A percentile compares a stretch with the other conserved stretches of the same genome.
Conservation (phyloP, 1,139 yeast genomes). For the Hyphopichia wangnamkhiaoensis region DNA sequence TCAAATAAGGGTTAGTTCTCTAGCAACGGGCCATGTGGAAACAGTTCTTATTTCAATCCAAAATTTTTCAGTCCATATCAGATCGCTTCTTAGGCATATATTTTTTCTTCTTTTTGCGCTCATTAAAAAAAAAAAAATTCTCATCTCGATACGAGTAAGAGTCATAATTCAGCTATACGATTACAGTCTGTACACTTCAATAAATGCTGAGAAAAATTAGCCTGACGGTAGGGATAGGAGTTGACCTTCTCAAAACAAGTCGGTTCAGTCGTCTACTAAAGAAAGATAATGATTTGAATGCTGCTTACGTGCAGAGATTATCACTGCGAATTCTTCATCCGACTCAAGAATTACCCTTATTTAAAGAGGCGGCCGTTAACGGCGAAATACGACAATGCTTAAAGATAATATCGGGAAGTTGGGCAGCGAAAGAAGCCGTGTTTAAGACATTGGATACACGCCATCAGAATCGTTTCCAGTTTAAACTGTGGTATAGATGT, state of each 20-base stretch:
- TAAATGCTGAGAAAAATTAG: not conserved
- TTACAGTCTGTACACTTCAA: not conserved
- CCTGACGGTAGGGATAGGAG: constrained; percentile 54
- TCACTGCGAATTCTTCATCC: constrained; percentile 53
- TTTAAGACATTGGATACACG: constrained; percentile 56
- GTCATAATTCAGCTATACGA: not conserved
- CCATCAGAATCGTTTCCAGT: constrained; percentile 54
- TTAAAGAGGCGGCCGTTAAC: constrained; percentile 16
- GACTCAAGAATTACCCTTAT: constrained; percentile 42
- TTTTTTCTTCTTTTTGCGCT: not conserved
- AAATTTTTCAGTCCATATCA: not conserved
- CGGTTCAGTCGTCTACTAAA: constrained; percentile 50
- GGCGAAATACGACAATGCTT: constrained; percentile 25
- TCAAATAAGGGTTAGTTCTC: no score
- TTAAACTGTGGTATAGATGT: constrained; percentile 61
- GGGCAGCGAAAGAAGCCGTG: constrained; percentile 80
- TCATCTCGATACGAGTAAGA: not conserved
- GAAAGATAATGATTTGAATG: constrained; percentile 24
- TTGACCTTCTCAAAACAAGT: constrained; percentile 55
- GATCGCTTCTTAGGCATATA: not conserved
- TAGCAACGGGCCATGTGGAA: no score
- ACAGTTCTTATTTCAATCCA: not conserved
- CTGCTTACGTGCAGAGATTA: constrained; percentile 39
- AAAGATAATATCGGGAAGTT: constrained; percentile 53
- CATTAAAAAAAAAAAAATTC: not conserved